Conservation (phyloP, 106 monocot genomes). For the Gastrodia elata region DNA sequence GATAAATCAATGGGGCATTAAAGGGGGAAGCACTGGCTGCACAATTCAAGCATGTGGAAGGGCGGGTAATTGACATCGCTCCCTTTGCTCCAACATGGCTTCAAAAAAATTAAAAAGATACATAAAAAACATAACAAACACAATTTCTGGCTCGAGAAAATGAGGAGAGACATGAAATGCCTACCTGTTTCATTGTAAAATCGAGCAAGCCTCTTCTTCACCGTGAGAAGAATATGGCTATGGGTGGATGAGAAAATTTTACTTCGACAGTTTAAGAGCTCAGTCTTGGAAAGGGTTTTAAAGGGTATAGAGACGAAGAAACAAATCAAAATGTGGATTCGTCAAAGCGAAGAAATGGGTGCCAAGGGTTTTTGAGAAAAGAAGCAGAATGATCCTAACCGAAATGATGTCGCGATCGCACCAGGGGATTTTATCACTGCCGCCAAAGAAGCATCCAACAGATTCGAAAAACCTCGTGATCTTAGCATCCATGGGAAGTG, state of each 20-base stretch:
- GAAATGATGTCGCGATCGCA: constrained; percentile 81
- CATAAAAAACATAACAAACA: background rate
- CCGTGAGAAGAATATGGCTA: too few relatives aligned
- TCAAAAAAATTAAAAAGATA: background rate
- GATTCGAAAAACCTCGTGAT: constrained; percentile 71
- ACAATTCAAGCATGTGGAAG: constrained; percentile 55
- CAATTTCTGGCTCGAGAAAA: too few relatives aligned
- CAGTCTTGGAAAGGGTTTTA: too few relatives aligned
- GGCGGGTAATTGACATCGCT: constrained; percentile 56
- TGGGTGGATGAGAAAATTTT: too few relatives aligned
- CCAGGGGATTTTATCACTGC: constrained; percentile 73
- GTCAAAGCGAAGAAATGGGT: too few relatives aligned
- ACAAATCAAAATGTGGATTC: too few relatives aligned
- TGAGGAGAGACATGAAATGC: background rate
- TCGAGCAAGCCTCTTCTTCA: too few relatives aligned
- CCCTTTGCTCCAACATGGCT: constrained; percentile 74
- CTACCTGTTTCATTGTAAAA: background rate
- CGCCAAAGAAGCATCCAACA: constrained; percentile 73
- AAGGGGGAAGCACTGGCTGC: constrained; percentile 66
- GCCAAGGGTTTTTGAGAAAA: background rate
- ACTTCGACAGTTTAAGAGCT: too few relatives aligned
- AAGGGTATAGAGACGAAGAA: too few relatives aligned
- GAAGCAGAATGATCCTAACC: constrained; percentile 20
- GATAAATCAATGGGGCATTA: constrained; percentile 93
- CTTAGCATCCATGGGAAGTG: constrained; percentile 47